Evolutionary conservation across 2,329 filamentous ascomycete genomes (phyloP).

Genomic region (Alternaria longipes): DNA sequence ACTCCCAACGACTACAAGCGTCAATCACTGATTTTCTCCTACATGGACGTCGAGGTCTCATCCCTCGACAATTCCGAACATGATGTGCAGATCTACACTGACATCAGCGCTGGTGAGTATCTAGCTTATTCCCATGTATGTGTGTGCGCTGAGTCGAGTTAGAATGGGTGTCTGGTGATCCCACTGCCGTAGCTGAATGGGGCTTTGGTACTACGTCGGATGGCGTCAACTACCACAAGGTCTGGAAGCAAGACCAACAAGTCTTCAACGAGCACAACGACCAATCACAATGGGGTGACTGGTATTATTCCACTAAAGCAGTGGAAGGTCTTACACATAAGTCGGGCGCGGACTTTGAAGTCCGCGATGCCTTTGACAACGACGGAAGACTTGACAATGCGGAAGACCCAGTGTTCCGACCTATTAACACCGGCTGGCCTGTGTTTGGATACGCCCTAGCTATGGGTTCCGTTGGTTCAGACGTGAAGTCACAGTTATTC

Average conservation of each 20-base stretch:
- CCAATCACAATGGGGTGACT: slow-evolving; percentile 63
- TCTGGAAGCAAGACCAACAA: slow-evolving; percentile 58
- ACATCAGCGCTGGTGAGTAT: slow-evolving; percentile 72
- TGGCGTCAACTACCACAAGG: slow-evolving; percentile 68
- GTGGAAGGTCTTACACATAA: slow-evolving; percentile 55
- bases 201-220: slow-evolving; percentile 56
- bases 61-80: slow-evolving; percentile 71
- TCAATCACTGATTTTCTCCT: slow-evolving; percentile 76
- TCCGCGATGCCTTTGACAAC: slow-evolving; percentile 58
- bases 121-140: no score
- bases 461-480: slow-evolving; percentile 56
- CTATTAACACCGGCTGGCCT: slow-evolving; percentile 60
- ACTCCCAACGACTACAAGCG: slow-evolving; percentile 71
- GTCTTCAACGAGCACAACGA: slow-evolving; percentile 59
- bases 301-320: slow-evolving; percentile 62
- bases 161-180: slow-evolving; percentile 78
- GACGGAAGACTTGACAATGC: slow-evolving; percentile 57
- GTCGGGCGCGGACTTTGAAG: slow-evolving; percentile 57
- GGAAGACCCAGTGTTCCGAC: slow-evolving; percentile 61
- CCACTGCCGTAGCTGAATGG: slow-evolving; percentile 67
- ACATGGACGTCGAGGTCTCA: slow-evolving; percentile 69
- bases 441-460: slow-evolving; percentile 64
- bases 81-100: slow-evolving; percentile 74
- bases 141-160: slow-evolving; percentile 18
- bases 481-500: slow-evolving; percentile 56